A percentile compares a stretch with the other conserved stretches of the same genome.
Evolutionary conservation across 352 stramenopile species (phyloP).

Genomic region (Thalassiosira hispida): DNA sequence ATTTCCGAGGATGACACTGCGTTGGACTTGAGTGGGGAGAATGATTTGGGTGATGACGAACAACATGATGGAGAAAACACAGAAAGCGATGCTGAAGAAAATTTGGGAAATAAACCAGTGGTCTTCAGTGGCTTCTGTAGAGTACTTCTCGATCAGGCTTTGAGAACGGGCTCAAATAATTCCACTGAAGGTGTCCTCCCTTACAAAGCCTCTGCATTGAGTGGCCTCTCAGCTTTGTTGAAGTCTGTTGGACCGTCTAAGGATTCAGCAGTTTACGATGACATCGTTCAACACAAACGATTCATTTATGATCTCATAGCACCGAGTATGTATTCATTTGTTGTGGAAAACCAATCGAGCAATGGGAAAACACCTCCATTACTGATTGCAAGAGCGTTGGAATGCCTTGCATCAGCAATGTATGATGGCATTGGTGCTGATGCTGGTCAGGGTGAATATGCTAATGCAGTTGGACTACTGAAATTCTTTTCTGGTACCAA

Average conservation of each 20-base stretch:
- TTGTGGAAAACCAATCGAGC: slow-evolving; percentile 26
- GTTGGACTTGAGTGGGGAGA: slow-evolving; percentile 41
- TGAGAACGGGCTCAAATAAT: slow-evolving; percentile 42
- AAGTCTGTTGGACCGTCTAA: slow-evolving; percentile 34
- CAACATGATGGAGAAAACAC: slow-evolving; percentile 5
- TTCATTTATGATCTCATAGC: slow-evolving; percentile 41
- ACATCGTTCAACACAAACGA: slow-evolving; percentile 36
- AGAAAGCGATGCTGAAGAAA: slow-evolving; percentile 20
- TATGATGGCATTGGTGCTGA: slow-evolving; percentile 58
- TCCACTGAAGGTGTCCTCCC: slow-evolving; percentile 68
- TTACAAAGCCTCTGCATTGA: slow-evolving; percentile 64
- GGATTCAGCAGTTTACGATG: slow-evolving; percentile 16
- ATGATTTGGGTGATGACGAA: slow-evolving; percentile 42
- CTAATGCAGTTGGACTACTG: slow-evolving; percentile 39
- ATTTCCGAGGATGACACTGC: slow-evolving; percentile 20
- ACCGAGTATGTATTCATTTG: slow-evolving; percentile 41
- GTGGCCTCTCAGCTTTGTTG: slow-evolving; percentile 57
- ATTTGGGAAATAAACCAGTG: slow-evolving; percentile 25
- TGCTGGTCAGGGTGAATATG: slow-evolving; percentile 2
- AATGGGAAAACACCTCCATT: slow-evolving; percentile 53
- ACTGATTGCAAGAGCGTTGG: slow-evolving; percentile 69
- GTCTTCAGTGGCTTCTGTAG: slow-evolving; percentile 67
- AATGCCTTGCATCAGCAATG: slow-evolving; percentile 64
- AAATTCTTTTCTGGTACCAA: slow-evolving; percentile 58
- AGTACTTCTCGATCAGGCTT: slow-evolving; percentile 65